A percentile compares a stretch with the other conserved stretches of the same genome.
Evolutionary conservation across 257 asterid genomes (phyloP).

Genomic region (Fraxinus excelsior): DNA sequence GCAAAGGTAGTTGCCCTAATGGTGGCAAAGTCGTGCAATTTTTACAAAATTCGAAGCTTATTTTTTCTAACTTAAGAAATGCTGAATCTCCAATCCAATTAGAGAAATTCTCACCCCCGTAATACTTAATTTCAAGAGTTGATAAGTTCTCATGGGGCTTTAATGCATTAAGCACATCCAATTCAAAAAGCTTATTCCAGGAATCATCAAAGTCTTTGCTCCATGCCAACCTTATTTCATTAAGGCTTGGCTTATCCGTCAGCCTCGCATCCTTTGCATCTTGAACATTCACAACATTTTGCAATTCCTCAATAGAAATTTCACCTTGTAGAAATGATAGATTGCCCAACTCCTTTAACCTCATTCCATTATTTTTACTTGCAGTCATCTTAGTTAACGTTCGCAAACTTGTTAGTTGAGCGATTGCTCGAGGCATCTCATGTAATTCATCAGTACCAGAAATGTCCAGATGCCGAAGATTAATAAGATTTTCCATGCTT

Average conservation of each 20-base stretch:
- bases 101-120: constrained; percentile 19
- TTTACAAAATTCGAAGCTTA: constrained; percentile 20
- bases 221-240: constrained; percentile 14
- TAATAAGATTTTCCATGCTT: constrained; percentile 11
- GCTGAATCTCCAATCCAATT: constrained; percentile 17
- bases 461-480: constrained; percentile 31
- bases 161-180: constrained; percentile 17
- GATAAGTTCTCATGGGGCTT: constrained; percentile 15
- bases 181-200: constrained; percentile 12
- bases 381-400: constrained; percentile 20
- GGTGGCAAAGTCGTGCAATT: constrained; percentile 23
- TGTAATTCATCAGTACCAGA: constrained; percentile 9
- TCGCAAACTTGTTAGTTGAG: constrained; percentile 20
- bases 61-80: constrained; percentile 7
- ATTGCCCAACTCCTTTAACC: constrained; percentile 21
- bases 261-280: constrained; percentile 28
- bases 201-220: constrained; percentile 15
- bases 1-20: constrained; percentile 27
- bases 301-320: constrained; percentile 16
- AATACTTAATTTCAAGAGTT: constrained; percentile 10
- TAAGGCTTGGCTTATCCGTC: constrained; percentile 8
- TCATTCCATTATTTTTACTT: constrained; percentile 21
- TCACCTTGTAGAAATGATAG: constrained; percentile 14
- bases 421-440: constrained; percentile 33
- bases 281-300: constrained; percentile 11